Evolutionary conservation across 768 basidiomycete genomes (phyloP), one percentile per base, ranked within the genome.

Genomic region (Mycena metata): DNA sequence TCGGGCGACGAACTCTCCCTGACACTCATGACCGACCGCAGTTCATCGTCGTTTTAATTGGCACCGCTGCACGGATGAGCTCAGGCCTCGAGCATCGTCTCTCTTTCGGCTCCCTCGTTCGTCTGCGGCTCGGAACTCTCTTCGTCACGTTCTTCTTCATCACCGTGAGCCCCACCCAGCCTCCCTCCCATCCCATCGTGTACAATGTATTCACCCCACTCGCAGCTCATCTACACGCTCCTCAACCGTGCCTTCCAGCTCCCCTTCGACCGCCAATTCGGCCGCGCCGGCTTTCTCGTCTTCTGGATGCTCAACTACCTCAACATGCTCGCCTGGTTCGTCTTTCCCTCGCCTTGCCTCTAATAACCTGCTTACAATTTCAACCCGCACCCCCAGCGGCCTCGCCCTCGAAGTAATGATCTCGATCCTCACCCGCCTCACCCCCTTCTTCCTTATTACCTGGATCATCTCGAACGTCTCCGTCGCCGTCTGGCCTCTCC

Each of bases 171-270:
- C n/a, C n/a, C n/a, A n/a, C n/a, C n/a, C n/a, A n/a, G n/a, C n/a
- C n/a, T n/a, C n/a, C n/a, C n/a, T n/a, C n/a, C n/a, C n/a, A n/a
- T n/a, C n/a, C n/a, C n/a, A n/a, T n/a, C n/a, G n/a, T n/a, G n/a
- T n/a, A n/a, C n/a, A n/a, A n/a, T n/a, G 30, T 30, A 17, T 15
- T 58, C 21, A 36, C 21, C 16, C 26, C 39, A 47, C 45, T 11
- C 35, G 52, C 64, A 69, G 68, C 19, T 69, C 1, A 74, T 83
- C 60, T 86, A 82, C 72, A 72, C 82, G 13, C 70, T 85, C 8
- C 63, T 86, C 49, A 85, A 82, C 64, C 60, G 81, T 55, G 85
- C 82, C 3, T 85, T 86, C 66, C 79, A 81, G 0, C 79, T 83
- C 9, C 81, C 84, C 7, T 86, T 85, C 64, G 72, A 69, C 35